Base-by-base conservation (phyloP, 129 eudicot species). In the Flaveria ramosissima region DNA sequence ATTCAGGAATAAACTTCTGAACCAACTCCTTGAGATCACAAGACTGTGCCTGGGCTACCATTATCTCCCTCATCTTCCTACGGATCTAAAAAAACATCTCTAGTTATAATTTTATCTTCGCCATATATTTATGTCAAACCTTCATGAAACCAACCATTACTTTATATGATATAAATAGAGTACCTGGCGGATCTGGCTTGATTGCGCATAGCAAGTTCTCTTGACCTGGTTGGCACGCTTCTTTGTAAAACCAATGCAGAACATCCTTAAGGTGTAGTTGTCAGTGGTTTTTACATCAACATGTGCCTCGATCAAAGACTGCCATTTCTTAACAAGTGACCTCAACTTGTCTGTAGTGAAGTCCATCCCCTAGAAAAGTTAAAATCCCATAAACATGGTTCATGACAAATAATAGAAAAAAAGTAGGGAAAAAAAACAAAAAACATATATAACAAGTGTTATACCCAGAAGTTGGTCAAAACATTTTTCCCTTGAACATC, bases 241-340 rank as follows among this genome's bases (percentile, higher is more conserved):
- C 41, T 36, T 36, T 0, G 41, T 36, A 8, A 36, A 36, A 36
- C 41, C 41, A 36, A 36, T 36, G 7, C 41, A 36, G 41, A 36
- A 36, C 41, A 36, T 75, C 69, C 82, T 63, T 8, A 79, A 72
- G 13, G 79, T 82, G 73, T 62, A 82, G 73, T 46, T 79, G 63
- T 85, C 86, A 0, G 86, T 85, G 2, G 86, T 85, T 51, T 85
- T 85, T 4, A 85, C 89, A 82, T 85, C 89, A 20, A 85, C 89
- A 85, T 85, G 89, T 0, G 89, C 84, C 77, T 85, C 86, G 16
- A 85, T 82, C 66, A 85, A 73, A 48, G 86, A 69, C 73, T 85
- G 72, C 52, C 72, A 67, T 67, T 67, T 69, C 56, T 69, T 69
- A 20, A 69, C 73, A 19, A 67, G 52, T 2, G 72, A 85, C 77